Base-by-base conservation (phyloP, 2,329 filamentous ascomycete genomes). In the Paraphaeosphaeria minitans region DNA sequence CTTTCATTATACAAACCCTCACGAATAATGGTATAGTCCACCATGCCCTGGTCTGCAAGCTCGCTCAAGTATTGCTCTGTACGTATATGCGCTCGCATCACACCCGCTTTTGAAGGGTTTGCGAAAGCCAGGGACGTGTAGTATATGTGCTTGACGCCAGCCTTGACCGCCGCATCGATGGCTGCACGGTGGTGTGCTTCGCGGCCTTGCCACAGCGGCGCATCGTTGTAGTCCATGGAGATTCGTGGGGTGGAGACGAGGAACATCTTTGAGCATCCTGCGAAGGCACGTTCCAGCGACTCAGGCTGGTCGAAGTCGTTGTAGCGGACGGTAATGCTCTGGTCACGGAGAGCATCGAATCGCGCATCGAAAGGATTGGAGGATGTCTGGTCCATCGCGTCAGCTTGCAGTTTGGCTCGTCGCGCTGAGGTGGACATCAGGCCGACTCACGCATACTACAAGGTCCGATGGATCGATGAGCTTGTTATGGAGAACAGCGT, bases 1-100 rank as follows among this genome's bases (percentile, higher is more conserved):
- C 72, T 77, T 66, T 82, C 79, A 47, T 78, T 80, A 56, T 82
- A 81, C 56, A 82, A 53, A 0, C 80, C 80, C 58, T 82, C 78
- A 0, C 80, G 66, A 0, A 82, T 66, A 5, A 81, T 65, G 0
- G 79, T 81, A 5, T 71, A 74, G 0, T 61, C 49, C 1, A 68
- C 57, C 9, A 64, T 68, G 0, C 53, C 59, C 13, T 59, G 39
- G 4, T 69, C 63, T 14, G 70, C 68, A 4, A 76, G 41, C 19
- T 70, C 66, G 1, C 66, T 57, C 53, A 82, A 61, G 49, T 78
- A 80, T 16, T 64, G 64, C 61, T 82, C 80, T 0, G 80, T 82
- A 4, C 79, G 68, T n/a, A 78, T 75, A 58, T 82, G 80, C 1
- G 80, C 80, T 4, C 71, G 72, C 80, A 82, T 82, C 4, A 82